phyloP scores from a whole-genome alignment of 495 filamentous ascomycete species.

The Lasiosphaeris hirsuta region DNA sequence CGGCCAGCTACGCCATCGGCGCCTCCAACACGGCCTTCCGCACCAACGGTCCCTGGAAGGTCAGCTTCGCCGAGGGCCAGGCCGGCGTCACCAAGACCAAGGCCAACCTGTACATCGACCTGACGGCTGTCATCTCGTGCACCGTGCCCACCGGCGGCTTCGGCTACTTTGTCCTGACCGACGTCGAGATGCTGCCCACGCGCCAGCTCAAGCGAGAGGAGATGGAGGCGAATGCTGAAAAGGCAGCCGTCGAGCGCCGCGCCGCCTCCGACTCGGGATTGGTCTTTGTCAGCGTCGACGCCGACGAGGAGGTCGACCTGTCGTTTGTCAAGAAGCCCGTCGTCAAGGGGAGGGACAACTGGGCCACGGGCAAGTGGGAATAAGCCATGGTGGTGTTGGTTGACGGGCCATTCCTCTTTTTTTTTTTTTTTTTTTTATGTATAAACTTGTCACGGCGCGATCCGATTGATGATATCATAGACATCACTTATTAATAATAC shows the following conservation, averaged over 20 bases:
- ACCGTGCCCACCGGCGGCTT: background rate
- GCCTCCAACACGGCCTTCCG: background rate
- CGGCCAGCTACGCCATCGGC: background rate
- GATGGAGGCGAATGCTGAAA: no score
- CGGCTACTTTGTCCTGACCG: background rate
- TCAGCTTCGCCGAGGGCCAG: constrained; percentile 1
- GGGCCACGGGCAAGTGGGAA: background rate
- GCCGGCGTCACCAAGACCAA: background rate
- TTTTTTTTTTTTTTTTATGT: no score
- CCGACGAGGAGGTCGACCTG: background rate
- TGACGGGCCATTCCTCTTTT: no score
- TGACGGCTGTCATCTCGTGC: constrained; percentile 1
- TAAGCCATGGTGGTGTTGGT: no score
- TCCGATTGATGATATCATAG: no score
- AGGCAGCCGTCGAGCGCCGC: no score
- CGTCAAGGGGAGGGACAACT: background rate
- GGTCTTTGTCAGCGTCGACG: background rate
- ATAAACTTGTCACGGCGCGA: no score
- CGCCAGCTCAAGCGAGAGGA: no score
- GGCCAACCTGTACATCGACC: background rate
- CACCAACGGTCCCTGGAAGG: background rate
- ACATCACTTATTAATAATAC: no score
- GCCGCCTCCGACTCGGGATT: no score
- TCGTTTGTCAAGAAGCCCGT: background rate
- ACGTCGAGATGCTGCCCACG: background rate